These are phyloP conservation scores for Camptophora hylomeconis DNA, from an alignment of 2,329 filamentous ascomycete species.

Conservation along the genomic window DNA sequence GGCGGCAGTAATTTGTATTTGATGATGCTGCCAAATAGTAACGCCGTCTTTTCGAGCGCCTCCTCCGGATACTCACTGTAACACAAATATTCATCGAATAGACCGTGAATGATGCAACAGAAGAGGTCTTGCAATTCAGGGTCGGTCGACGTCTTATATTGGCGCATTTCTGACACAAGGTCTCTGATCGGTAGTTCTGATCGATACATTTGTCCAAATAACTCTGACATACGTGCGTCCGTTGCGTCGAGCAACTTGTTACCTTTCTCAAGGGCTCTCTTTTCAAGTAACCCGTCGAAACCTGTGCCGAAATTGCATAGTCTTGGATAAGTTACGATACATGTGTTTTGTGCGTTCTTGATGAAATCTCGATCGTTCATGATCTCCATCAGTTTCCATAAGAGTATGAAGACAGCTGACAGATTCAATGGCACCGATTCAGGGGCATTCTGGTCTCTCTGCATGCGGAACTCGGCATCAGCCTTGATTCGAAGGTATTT, in stretches of 20 bases:
- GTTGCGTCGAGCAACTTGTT: constrained; percentile 68
- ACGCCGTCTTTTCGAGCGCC: constrained; percentile 85
- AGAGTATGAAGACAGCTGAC: constrained; percentile 68
- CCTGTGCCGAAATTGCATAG: constrained; percentile 94
- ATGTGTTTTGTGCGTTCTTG: constrained; percentile 69
- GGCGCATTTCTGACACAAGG: constrained; percentile 70
- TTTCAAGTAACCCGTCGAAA: constrained; percentile 80
- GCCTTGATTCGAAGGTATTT: constrained; percentile 80
- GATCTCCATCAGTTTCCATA: constrained; percentile 65
- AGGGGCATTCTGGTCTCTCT: constrained; percentile 54
- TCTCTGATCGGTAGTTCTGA: constrained; percentile 75
- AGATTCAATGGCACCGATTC: constrained; percentile 67
- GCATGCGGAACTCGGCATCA: constrained; percentile 61
- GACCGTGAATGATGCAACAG: constrained; percentile 93
- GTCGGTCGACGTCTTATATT: constrained; percentile 78
- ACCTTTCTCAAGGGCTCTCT: constrained; percentile 59
- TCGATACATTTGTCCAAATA: constrained; percentile 97
- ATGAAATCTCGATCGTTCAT: constrained; percentile 51
- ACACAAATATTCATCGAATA: constrained; percentile 94
- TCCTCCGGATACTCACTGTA: constrained; percentile 95
- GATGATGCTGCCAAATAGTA: constrained; percentile 93
- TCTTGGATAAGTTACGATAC: constrained; percentile 83
- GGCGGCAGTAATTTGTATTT: constrained; percentile 83
- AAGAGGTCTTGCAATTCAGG: constrained; percentile 86
- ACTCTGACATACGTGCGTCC: constrained; percentile 87